Percentiles rank a stretch among this genome's conserved stretches.
Evolutionary conservation across 257 asterid genomes (phyloP).

Genomic region (Rhazya stricta): DNA sequence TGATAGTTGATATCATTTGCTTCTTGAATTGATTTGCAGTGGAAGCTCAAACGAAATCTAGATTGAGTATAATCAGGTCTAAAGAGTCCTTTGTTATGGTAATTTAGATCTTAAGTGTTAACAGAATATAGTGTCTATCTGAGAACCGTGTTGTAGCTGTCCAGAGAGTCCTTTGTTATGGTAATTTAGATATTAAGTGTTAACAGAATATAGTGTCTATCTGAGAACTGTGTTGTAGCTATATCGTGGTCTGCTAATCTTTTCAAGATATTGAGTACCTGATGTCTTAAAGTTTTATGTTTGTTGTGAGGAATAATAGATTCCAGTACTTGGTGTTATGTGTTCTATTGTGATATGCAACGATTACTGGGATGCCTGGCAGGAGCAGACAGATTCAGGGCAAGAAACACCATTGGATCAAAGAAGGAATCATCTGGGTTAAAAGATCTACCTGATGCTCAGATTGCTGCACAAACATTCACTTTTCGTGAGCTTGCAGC

Average conservation of each 20-base stretch:
- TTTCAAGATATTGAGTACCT: neutral
- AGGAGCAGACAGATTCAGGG: constrained; percentile 78
- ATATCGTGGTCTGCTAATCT: neutral
- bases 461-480: constrained; percentile 92
- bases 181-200: neutral
- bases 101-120: neutral
- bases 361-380: constrained; percentile 21
- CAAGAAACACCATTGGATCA: constrained; percentile 50
- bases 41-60: constrained; percentile 12
- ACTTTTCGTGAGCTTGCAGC: constrained; percentile 93
- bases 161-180: neutral
- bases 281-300: neutral
- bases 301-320: too few species aligned
- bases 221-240: neutral
- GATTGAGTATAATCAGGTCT: constrained; percentile 16
- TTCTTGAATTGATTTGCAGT: constrained; percentile 15
- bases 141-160: neutral
- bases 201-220: neutral
- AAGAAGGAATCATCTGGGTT: constrained; percentile 51
- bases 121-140: neutral
- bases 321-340: constrained; percentile 5
- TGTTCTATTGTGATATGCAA: constrained; percentile 5
- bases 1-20: constrained; percentile 9
- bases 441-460: constrained; percentile 62
- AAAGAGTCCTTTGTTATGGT: neutral